phyloP scores from a whole-genome alignment of 179 eudicot genomes.

The Corrigiola litoralis region DNA sequence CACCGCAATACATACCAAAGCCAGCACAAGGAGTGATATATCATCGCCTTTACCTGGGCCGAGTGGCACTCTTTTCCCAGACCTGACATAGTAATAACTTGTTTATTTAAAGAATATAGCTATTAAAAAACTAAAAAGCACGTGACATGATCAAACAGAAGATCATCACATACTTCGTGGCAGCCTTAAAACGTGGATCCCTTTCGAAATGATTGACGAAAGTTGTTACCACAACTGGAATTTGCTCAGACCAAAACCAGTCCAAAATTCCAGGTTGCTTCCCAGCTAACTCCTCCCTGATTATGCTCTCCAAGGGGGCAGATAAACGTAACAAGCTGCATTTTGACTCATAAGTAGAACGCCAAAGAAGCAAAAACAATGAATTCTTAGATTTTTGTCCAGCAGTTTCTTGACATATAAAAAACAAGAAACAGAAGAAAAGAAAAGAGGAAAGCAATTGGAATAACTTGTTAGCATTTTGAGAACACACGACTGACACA shows the following conservation, averaged over 20 bases:
- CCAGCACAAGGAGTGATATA: conserved; percentile 64
- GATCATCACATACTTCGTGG: conserved; percentile 54
- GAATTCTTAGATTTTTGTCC: not conserved
- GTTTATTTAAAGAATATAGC: not conserved
- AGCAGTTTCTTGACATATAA: no score
- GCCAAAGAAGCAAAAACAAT: not conserved
- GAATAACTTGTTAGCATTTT: no score
- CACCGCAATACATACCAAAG: conserved; percentile 68
- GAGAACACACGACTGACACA: no score
- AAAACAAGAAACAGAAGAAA: no score
- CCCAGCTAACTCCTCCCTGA: conserved; percentile 73
- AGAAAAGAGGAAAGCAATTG: no score
- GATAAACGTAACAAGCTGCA: conserved; percentile 79
- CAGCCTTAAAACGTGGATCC: conserved; percentile 67
- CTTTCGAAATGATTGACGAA: conserved; percentile 79
- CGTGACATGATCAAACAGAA: conserved; percentile 6
- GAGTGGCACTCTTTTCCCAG: conserved; percentile 38
- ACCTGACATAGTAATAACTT: conserved; percentile 33
- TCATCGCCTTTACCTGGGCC: conserved; percentile 56
- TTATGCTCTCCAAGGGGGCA: conserved; percentile 79
- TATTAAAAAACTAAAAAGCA: not conserved
- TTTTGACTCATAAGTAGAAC: not conserved
- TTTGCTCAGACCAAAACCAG: conserved; percentile 98
- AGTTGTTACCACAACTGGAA: conserved; percentile 71
- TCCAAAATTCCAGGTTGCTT: conserved; percentile 68